A percentile compares a stretch with the other conserved stretches of the same genome.
These are phyloP conservation scores for Brassica juncea DNA, from an alignment of 345 rosid genomes.

Conservation along the genomic window DNA sequence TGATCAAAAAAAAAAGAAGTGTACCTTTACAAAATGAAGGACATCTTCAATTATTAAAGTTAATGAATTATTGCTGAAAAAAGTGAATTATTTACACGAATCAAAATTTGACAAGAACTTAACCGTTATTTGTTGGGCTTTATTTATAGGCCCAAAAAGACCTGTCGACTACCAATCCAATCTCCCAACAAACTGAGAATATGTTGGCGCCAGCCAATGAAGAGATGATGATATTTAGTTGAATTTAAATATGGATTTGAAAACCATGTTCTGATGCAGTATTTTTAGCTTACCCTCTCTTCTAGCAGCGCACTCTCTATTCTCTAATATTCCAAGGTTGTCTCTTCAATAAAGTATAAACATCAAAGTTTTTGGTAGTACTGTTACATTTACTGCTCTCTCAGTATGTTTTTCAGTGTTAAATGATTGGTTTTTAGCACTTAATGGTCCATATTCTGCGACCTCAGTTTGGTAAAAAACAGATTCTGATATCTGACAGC, in stretches of 20 bases:
- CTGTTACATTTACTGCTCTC: slow-evolving; percentile 15
- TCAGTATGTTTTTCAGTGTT: slow-evolving; percentile 7
- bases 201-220: slow-evolving; percentile 4
- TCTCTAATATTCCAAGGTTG: background rate
- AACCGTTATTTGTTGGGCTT: slow-evolving; percentile 13
- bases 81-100: slow-evolving; percentile 1
- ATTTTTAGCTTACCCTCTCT: background rate
- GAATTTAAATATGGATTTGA: background rate
- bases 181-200: too few species aligned
- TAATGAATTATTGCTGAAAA: slow-evolving; percentile 11
- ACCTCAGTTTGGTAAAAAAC: slow-evolving; percentile 25
- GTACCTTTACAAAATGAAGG: slow-evolving; percentile 10
- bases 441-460: background rate
- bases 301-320: background rate
- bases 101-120: slow-evolving; percentile 6
- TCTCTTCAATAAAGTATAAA: background rate
- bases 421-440: slow-evolving; percentile 24
- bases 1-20: too few species aligned
- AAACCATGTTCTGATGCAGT: background rate
- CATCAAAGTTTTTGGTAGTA: background rate
- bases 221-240: background rate
- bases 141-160: background rate
- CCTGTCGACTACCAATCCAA: background rate
- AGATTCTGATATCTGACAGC: slow-evolving; percentile 16
- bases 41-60: slow-evolving; percentile 22